These are phyloP conservation scores for Cicer pinnatifidum DNA, from an alignment of 306 rosid species.

Conservation along the genomic window DNA sequence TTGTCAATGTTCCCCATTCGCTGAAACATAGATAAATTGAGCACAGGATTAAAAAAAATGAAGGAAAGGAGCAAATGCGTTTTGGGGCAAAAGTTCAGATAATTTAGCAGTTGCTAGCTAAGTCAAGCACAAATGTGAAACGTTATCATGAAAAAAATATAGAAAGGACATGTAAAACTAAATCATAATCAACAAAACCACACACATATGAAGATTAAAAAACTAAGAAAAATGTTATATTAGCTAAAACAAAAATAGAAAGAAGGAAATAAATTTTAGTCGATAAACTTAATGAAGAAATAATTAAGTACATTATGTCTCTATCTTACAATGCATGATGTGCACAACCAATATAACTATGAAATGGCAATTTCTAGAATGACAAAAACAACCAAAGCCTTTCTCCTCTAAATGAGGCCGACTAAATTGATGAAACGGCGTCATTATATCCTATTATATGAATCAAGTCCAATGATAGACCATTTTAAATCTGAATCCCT, in stretches of 20 bases:
- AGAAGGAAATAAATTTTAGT: constrained; percentile 23
- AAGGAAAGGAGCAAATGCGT: constrained; percentile 7
- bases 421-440: background rate
- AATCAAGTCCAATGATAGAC: constrained; percentile 1
- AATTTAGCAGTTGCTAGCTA: constrained; percentile 22
- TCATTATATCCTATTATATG: background rate
- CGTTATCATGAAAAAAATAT: constrained; percentile 4
- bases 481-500: background rate
- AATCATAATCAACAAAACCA: background rate
- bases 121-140: constrained; percentile 4
- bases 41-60: constrained; percentile 39
- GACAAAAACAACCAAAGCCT: constrained; percentile 2
- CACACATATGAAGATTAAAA: background rate
- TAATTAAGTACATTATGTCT: constrained; percentile 25
- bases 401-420: background rate
- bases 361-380: background rate
- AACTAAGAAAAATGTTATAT: background rate
- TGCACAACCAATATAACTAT: constrained; percentile 12
- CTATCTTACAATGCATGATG: background rate
- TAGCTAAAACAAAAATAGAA: background rate
- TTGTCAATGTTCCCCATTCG: constrained; percentile 88
- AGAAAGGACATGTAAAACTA: constrained; percentile 4
- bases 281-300: constrained; percentile 16
- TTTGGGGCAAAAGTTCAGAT: constrained; percentile 25
- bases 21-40: constrained; percentile 58